Conservation (phyloP, 257 asterid genomes). For the Cordia subcordata region DNA sequence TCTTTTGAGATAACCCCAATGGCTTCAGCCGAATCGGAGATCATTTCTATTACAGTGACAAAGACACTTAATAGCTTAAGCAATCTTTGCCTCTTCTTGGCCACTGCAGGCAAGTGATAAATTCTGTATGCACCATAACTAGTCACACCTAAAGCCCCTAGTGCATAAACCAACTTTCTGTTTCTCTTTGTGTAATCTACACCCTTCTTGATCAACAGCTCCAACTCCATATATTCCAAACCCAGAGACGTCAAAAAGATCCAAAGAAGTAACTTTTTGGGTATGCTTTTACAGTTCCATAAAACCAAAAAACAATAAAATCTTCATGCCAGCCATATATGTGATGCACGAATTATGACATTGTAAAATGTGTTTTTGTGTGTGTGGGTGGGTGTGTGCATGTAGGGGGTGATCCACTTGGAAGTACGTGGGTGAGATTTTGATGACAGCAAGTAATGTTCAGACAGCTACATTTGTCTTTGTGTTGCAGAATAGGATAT, state of each 20-base stretch:
- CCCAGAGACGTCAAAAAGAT: background rate
- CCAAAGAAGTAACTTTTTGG: background rate
- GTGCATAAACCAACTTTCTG: slow-evolving; percentile 38
- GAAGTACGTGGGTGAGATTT: background rate
- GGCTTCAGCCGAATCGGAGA: slow-evolving; percentile 62
- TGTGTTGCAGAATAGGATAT: background rate
- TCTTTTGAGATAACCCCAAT: slow-evolving; percentile 56
- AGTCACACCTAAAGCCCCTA: slow-evolving; percentile 52
- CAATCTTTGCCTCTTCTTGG: slow-evolving; percentile 41
- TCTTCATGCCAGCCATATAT: background rate
- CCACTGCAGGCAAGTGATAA: slow-evolving; percentile 49
- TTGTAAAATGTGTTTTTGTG: background rate
- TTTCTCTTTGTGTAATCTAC: slow-evolving; percentile 30
- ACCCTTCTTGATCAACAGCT: slow-evolving; percentile 25
- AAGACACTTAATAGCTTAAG: slow-evolving; percentile 38
- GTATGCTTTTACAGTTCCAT: background rate
- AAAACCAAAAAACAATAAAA: background rate
- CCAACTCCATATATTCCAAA: slow-evolving; percentile 32
- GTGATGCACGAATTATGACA: background rate
- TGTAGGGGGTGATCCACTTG: slow-evolving; percentile 6
- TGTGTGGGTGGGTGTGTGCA: background rate
- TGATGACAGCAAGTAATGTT: slow-evolving; percentile 9
- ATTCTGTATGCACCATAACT: slow-evolving; percentile 48
- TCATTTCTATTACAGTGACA: slow-evolving; percentile 42
- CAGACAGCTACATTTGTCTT: slow-evolving; percentile 10